Conservation (phyloP, 2,329 filamentous ascomycete genomes). For the Ophiosphaerella narmari region DNA sequence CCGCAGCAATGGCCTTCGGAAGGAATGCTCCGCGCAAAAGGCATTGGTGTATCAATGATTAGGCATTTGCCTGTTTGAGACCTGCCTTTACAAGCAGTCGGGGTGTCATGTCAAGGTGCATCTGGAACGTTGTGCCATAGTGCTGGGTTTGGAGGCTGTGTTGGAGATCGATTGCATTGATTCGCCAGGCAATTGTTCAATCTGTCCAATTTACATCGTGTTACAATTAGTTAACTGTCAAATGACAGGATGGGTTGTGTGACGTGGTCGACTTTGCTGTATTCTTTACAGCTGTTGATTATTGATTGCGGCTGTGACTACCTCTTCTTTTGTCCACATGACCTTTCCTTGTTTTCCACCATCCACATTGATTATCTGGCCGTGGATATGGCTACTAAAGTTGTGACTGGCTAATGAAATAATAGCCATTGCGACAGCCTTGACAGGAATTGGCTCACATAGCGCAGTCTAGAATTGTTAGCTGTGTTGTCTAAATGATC, state of each 20-base stretch:
- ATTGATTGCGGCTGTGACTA: not conserved
- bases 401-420: slow-evolving; percentile 54
- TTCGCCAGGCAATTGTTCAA: not conserved
- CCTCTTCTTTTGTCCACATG: slow-evolving; percentile 46
- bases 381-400: slow-evolving; percentile 52
- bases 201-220: not conserved
- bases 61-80: no score
- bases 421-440: slow-evolving; percentile 51
- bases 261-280: not conserved
- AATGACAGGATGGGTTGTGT: not conserved
- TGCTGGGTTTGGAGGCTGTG: not conserved
- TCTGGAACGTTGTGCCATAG: not conserved
- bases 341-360: slow-evolving; percentile 50
- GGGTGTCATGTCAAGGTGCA: not conserved
- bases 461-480: slow-evolving; percentile 38
- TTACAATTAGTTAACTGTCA: not conserved
- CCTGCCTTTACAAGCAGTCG: no score
- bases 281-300: no score
- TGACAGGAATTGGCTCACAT: slow-evolving; percentile 44
- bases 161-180: not conserved
- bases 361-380: slow-evolving; percentile 53
- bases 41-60: no score
- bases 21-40: no score
- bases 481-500: not conserved
- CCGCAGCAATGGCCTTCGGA: not conserved